Percentiles rank a stretch among this genome's conserved stretches.
Conservation (phyloP, 2,329 filamentous ascomycete genomes). For the Neonectria punicea region DNA sequence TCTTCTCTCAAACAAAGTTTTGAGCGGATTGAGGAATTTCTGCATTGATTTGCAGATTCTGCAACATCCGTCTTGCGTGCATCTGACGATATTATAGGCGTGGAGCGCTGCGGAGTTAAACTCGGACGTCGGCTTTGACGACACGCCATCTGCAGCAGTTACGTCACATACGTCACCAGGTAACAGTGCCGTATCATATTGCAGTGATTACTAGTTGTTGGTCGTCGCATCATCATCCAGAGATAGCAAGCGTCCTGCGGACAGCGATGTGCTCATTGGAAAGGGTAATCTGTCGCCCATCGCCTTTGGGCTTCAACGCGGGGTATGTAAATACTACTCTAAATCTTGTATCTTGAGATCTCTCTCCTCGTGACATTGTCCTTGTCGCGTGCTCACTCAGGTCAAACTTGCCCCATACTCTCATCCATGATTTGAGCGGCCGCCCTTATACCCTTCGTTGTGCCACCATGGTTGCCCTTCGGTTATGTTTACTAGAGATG, state of each 20-base stretch:
- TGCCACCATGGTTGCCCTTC: too few species aligned
- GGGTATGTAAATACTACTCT: neutral
- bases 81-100: neutral
- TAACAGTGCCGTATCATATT: neutral
- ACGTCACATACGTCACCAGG: neutral
- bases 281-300: neutral
- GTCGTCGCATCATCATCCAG: neutral
- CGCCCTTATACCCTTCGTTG: neutral
- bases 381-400: neutral
- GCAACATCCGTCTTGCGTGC: neutral
- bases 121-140: conserved; percentile 2
- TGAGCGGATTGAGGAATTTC: neutral
- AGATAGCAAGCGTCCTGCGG: neutral
- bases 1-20: neutral
- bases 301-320: neutral
- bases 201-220: neutral
- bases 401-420: neutral
- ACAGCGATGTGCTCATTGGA: neutral
- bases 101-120: neutral
- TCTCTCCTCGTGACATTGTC: neutral
- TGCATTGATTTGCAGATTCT: neutral
- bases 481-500: too few species aligned
- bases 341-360: neutral
- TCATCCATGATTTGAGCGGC: neutral
- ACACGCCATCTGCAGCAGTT: neutral